phyloP scores from a whole-genome alignment of 1,284 basidiomycete genomes.

The Flammula alnicola region DNA sequence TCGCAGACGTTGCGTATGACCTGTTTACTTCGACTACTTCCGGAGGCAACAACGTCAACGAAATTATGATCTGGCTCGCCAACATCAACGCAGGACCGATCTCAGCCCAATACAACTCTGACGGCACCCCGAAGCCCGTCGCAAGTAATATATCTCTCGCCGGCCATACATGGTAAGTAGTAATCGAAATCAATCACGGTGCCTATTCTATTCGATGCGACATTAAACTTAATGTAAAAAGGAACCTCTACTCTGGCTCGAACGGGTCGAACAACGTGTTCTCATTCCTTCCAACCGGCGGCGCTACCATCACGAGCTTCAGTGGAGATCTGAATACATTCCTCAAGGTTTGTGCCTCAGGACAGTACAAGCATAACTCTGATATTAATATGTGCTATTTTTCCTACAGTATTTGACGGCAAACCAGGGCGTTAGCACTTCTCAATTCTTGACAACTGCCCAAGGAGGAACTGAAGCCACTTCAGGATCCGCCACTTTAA shows the following conservation, averaged over 20 bases:
- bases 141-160: conserved; percentile 49
- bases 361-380: background rate
- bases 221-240: too few species aligned
- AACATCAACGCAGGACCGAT: conserved; percentile 64
- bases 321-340: conserved; percentile 59
- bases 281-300: conserved; percentile 60
- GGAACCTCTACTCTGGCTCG: conserved; percentile 61
- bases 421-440: conserved; percentile 47
- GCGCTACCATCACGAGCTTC: conserved; percentile 52
- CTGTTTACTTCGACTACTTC: conserved; percentile 60
- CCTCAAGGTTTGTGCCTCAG: conserved; percentile 45
- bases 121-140: conserved; percentile 53
- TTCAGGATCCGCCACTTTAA: conserved; percentile 56
- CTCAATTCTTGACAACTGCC: conserved; percentile 56
- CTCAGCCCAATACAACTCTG: conserved; percentile 48
- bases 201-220: too few species aligned
- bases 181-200: too few species aligned
- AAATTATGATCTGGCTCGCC: conserved; percentile 73
- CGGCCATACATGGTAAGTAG: conserved; percentile 52
- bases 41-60: conserved; percentile 56
- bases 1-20: conserved; percentile 65
- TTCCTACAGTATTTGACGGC: conserved; percentile 53
- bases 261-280: conserved; percentile 66
- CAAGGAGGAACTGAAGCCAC: conserved; percentile 64
- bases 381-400: background rate